A percentile compares a stretch with the other conserved stretches of the same genome.
These are phyloP conservation scores for Hordeum marinum DNA, from an alignment of 176 grass and related monocot species.

Conservation along the genomic window DNA sequence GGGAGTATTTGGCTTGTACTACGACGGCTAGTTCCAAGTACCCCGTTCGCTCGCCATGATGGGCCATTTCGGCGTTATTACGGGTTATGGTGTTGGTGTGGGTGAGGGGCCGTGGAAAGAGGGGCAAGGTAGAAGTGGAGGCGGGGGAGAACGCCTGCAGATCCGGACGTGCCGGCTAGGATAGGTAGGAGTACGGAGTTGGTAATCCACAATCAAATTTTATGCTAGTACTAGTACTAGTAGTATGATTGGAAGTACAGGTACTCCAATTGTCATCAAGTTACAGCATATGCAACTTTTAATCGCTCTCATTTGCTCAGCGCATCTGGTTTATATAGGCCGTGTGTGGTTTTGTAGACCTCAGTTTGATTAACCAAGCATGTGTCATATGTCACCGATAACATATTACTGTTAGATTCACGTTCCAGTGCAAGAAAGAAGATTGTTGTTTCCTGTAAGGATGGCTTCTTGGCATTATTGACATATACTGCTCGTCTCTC, in stretches of 20 bases:
- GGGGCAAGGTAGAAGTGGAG: constrained; percentile 1
- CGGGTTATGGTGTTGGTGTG: background rate
- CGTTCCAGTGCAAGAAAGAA: too few relatives aligned
- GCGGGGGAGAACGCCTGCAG: background rate
- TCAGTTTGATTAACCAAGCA: too few relatives aligned
- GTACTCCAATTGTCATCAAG: background rate
- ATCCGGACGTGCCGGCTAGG: background rate
- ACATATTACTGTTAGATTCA: too few relatives aligned
- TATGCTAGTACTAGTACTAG: background rate
- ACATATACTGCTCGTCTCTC: too few relatives aligned
- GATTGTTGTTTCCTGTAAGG: too few relatives aligned
- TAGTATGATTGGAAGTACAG: background rate
- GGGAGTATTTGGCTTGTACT: background rate
- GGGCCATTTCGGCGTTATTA: background rate
- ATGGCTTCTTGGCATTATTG: too few relatives aligned
- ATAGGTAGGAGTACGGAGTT: constrained; percentile 6
- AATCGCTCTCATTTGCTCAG: background rate
- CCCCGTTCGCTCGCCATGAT: background rate
- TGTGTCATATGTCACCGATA: too few relatives aligned
- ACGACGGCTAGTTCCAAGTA: background rate
- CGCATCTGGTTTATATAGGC: too few relatives aligned
- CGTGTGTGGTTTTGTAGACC: too few relatives aligned
- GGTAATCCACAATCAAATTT: background rate
- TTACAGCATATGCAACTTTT: background rate
- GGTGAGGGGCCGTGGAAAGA: background rate